Percentiles rank a stretch among this genome's conserved stretches.
Conservation (phyloP, 495 filamentous ascomycete species). For the Hypoxylon fuscum region DNA sequence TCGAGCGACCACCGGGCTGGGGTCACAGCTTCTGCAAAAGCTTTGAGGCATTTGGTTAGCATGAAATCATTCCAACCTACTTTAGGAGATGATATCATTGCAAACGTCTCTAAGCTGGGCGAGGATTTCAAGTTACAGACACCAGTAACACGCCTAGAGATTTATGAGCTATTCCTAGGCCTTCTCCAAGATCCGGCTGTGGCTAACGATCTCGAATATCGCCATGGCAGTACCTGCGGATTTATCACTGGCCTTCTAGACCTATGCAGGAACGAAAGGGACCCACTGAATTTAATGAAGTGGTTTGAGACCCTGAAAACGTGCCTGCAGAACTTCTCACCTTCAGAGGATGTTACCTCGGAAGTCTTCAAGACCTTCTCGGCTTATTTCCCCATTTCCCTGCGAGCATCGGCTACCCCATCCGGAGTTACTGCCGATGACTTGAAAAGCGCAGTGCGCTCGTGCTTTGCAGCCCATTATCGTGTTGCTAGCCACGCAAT, state of each 20-base stretch:
- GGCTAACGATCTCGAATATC: constrained; percentile 51
- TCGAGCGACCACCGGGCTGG: constrained; percentile 61
- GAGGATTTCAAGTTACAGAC: constrained; percentile 59
- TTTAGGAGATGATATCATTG: constrained; percentile 52
- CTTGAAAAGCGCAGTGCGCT: constrained; percentile 55
- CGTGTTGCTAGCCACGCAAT: constrained; percentile 51
- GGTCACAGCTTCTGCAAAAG: constrained; percentile 57
- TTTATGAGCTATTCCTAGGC: constrained; percentile 56
- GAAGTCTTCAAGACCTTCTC: constrained; percentile 59
- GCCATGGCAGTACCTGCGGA: constrained; percentile 48
- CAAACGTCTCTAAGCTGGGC: constrained; percentile 53
- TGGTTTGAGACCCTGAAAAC: constrained; percentile 56
- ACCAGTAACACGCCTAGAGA: constrained; percentile 53
- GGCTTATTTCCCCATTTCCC: constrained; percentile 63
- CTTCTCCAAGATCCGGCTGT: constrained; percentile 50
- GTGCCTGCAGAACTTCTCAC: constrained; percentile 51
- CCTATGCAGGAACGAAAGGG: constrained; percentile 57
- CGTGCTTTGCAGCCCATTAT: constrained; percentile 57
- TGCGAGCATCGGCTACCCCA: constrained; percentile 52
- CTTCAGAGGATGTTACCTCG: constrained; percentile 51
- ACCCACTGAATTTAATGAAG: constrained; percentile 57
- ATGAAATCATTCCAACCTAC: constrained; percentile 58
- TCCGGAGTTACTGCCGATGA: constrained; percentile 59
- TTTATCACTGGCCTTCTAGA: constrained; percentile 53
- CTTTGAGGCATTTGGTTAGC: constrained; percentile 50